Percentiles rank a stretch among this genome's conserved stretches.
These are phyloP conservation scores for Chrysoporthe cubensis DNA, from an alignment of 2,329 filamentous ascomycete genomes.

Conservation along the genomic window DNA sequence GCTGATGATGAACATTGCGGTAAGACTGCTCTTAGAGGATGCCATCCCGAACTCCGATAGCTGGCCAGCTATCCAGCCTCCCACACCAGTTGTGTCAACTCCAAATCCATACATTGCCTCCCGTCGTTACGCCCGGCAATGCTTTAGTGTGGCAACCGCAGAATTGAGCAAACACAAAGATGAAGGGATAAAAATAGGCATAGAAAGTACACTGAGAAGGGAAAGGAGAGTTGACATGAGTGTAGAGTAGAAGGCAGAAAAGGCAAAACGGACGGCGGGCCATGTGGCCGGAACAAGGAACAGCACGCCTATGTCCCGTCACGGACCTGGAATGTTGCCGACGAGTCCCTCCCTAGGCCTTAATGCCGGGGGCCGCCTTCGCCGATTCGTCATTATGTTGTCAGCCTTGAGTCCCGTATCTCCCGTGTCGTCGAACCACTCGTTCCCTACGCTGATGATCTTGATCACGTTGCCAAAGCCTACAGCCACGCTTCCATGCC, in stretches of 20 bases:
- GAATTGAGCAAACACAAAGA: background rate
- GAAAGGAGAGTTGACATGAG: background rate
- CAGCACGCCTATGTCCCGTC: background rate
- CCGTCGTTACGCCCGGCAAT: background rate
- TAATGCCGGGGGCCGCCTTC: conserved; percentile 34
- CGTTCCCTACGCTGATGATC: conserved; percentile 68
- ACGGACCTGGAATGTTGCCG: conserved; percentile 19
- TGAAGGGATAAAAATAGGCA: background rate
- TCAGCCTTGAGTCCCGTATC: conserved; percentile 38
- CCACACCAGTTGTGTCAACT: background rate
- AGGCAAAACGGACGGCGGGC: background rate
- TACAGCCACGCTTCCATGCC: conserved; percentile 68
- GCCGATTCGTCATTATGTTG: conserved; percentile 44
- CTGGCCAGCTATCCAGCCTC: background rate
- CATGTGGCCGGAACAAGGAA: no score
- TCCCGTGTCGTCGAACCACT: conserved; percentile 58
- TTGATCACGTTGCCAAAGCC: conserved; percentile 76
- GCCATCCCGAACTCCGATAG: background rate
- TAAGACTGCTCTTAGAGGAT: background rate
- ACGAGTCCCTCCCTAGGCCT: conserved; percentile 35
- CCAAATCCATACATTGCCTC: background rate
- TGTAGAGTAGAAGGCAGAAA: background rate
- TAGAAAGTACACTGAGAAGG: background rate
- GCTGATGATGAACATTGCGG: background rate
- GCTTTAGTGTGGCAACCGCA: background rate